Base-by-base conservation (phyloP, 2,329 filamentous ascomycete species). In the Venturia carpophila region DNA sequence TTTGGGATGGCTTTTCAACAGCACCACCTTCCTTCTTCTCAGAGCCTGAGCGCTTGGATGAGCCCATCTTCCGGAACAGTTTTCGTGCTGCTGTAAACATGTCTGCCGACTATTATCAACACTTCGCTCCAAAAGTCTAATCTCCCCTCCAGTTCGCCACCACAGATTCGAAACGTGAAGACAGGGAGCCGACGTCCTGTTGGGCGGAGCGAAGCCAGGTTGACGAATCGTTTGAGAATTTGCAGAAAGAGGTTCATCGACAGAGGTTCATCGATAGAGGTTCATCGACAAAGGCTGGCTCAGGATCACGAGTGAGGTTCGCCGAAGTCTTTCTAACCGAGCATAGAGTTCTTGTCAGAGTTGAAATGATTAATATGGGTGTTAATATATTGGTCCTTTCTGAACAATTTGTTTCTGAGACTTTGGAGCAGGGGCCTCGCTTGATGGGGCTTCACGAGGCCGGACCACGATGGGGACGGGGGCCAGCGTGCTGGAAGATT, bases 301-400 rank as follows among this genome's bases (percentile, higher is more conserved):
- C 13, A 58, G 17, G 52, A 58, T 15, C 52, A 58, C n/a, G 19
- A 24, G 13, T 58, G 17, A 15, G 34, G 7, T 58, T 58, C 37
- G 4, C 52, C 30, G 52, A 37, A 58, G 30, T 37, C 17, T 58
- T 6, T 27, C 37, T 37, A 58, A 15, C 52, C 52, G 52, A 58
- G 30, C 9, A 37, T 58, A 56, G 49, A 30, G 27, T 5, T 19
- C 49, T 34, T 34, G 52, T 56, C 27, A 19, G 37, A 37, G 13
- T 56, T 7, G 2, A 30, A 55, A 19, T 56, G 52, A 56, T 56
- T 56, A 37, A 58, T 58, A 37, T 39, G 47, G 15, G 30, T 9
- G 30, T 37, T 34, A 34, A 58, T 58, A n/a, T 34, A 58, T 58
- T 58, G 52, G 17, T n/a, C 13, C 27, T 58, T 34, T 58, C 52